phyloP scores from a whole-genome alignment of 2,329 filamentous ascomycete species.

The Epichloe sp. region DNA sequence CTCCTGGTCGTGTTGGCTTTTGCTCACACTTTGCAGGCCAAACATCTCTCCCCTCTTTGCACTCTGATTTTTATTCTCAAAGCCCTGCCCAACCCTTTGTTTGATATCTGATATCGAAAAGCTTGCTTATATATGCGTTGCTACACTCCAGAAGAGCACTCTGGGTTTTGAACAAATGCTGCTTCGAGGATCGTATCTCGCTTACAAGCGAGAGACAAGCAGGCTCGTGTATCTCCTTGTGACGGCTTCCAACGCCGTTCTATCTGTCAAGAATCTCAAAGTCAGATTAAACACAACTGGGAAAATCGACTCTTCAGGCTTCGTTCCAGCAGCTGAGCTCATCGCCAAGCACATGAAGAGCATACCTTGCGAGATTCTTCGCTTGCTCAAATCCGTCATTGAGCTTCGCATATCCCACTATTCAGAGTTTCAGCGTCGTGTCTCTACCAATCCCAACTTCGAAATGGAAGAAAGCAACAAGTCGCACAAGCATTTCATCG shows the following conservation, averaged over 20 bases:
- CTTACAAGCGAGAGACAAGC: conserved; percentile 27
- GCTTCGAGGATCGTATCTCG: conserved; percentile 19
- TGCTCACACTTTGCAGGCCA: too few species aligned
- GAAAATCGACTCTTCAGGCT: conserved; percentile 20
- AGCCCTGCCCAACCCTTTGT: background rate
- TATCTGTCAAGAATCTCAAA: conserved; percentile 11
- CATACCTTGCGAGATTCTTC: conserved; percentile 21
- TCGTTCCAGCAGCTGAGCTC: conserved; percentile 26
- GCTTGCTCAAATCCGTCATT: conserved; percentile 26
- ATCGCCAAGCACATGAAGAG: conserved; percentile 22
- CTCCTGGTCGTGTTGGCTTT: too few species aligned
- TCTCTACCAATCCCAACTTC: conserved; percentile 18
- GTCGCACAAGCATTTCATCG: conserved; percentile 29
- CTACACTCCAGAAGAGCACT: background rate
- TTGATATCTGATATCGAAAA: background rate
- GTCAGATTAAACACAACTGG: conserved; percentile 23
- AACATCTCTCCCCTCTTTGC: too few species aligned
- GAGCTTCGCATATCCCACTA: conserved; percentile 17
- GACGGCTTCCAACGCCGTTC: conserved; percentile 23
- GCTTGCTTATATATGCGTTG: background rate
- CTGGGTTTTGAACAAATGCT: conserved; percentile 27
- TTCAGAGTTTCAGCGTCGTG: conserved; percentile 19
- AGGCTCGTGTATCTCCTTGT: conserved; percentile 27
- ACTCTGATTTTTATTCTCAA: too few species aligned
- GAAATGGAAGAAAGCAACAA: conserved; percentile 25